These are phyloP conservation scores for Rhodomyrtus psidioides DNA, from an alignment of 441 rosid genomes.

Conservation along the genomic window DNA sequence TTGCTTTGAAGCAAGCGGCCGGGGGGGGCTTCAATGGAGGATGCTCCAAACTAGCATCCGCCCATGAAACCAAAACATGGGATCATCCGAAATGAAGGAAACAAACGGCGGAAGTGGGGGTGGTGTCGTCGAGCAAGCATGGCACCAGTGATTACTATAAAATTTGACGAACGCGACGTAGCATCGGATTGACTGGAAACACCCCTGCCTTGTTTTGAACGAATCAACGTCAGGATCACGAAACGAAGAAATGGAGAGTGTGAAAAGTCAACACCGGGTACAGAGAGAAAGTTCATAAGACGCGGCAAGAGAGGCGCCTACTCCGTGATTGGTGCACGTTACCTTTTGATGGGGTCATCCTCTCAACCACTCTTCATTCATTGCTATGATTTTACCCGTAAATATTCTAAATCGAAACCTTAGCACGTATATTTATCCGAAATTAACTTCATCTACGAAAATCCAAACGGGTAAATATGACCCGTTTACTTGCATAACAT, in stretches of 20 bases:
- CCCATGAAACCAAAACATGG: constrained; percentile 11
- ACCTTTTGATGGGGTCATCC: background rate
- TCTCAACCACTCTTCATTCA: background rate
- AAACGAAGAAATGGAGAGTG: background rate
- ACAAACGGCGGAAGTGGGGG: background rate
- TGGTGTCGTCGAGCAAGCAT: background rate
- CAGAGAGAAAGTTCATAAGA: background rate
- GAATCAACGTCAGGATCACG: background rate
- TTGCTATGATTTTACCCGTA: background rate
- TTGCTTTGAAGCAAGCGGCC: background rate
- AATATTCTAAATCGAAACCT: background rate
- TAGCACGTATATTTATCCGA: background rate
- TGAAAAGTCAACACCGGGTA: constrained; percentile 4
- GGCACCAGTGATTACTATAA: background rate
- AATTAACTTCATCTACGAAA: background rate
- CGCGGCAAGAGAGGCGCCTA: constrained; percentile 10
- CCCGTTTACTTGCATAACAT: too few relatives aligned
- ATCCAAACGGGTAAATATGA: background rate
- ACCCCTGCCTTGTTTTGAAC: background rate
- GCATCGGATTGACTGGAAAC: background rate
- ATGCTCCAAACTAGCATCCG: constrained; percentile 3
- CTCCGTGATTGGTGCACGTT: constrained; percentile 25
- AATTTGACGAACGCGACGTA: background rate
- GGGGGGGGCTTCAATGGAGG: background rate
- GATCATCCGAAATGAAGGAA: background rate